Evolutionary conservation across 305 asterid species (phyloP).

Genomic region (Lippia alba): DNA sequence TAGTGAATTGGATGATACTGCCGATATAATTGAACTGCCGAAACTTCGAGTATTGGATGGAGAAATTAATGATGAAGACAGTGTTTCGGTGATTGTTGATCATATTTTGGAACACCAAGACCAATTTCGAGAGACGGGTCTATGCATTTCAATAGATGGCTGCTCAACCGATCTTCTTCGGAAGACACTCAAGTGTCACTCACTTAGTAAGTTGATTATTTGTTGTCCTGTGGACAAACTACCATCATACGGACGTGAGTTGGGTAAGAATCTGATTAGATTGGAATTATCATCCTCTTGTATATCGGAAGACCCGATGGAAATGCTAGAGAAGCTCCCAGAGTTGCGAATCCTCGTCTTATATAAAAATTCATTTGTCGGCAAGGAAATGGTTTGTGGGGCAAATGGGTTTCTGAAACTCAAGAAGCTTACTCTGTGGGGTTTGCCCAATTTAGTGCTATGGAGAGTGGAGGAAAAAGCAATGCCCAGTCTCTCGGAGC

Average conservation of each 20-base stretch:
- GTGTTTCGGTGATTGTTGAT: neutral
- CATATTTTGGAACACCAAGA: neutral
- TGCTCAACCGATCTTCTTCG: neutral
- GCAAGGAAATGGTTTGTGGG: neutral
- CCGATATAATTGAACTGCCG: neutral
- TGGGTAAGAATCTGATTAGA: neutral
- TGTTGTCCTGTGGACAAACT: neutral
- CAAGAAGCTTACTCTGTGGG: neutral
- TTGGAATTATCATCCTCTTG: neutral
- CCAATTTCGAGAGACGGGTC: neutral
- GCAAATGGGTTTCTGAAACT: conserved; percentile 35
- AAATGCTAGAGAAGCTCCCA: neutral
- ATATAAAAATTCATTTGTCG: neutral
- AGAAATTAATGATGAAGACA: neutral
- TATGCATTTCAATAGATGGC: neutral
- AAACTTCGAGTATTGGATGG: neutral
- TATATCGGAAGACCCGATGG: neutral
- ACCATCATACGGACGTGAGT: neutral
- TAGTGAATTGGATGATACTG: neutral
- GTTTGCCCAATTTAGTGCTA: conserved; percentile 18
- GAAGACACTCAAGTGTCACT: neutral
- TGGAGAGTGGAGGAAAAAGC: conserved; percentile 44
- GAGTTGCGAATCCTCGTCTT: neutral
- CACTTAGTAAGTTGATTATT: too few relatives aligned
- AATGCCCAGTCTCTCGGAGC: conserved; percentile 26